These are phyloP conservation scores for Bonia amplexicaulis DNA, from an alignment of 176 grass and related monocot genomes.

Conservation along the genomic window DNA sequence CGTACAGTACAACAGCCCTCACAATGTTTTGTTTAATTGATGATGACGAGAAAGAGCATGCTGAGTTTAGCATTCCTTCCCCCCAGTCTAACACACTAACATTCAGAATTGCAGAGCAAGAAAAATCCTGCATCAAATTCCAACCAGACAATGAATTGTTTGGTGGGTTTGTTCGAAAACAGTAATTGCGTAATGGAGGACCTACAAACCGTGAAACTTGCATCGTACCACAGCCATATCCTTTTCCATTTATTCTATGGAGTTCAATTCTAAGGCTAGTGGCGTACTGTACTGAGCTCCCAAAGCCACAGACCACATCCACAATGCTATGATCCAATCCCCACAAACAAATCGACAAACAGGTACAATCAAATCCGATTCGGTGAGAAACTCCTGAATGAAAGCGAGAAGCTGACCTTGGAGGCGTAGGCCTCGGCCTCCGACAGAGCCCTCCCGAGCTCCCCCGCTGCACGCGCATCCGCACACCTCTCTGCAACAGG, in stretches of 20 bases:
- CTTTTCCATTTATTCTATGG: background rate
- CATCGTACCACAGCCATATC: background rate
- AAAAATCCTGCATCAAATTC: background rate
- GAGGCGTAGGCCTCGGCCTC: conserved; percentile 55
- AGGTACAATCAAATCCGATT: background rate
- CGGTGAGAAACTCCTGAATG: background rate
- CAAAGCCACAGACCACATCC: background rate
- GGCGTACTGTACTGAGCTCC: background rate
- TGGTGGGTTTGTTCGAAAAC: background rate
- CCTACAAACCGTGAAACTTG: background rate
- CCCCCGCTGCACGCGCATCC: background rate
- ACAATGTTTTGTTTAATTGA: background rate
- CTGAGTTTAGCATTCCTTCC: background rate
- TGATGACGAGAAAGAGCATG: background rate
- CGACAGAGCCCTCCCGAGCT: conserved; percentile 47
- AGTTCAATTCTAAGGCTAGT: background rate
- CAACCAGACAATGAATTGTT: background rate
- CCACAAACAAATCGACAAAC: background rate
- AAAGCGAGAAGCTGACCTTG: conserved; percentile 25
- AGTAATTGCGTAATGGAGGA: background rate
- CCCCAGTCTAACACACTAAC: background rate
- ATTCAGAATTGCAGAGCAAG: background rate
- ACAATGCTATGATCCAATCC: background rate
- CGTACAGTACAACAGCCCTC: background rate
- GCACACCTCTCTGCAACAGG: conserved; percentile 21